These are phyloP conservation scores for Cryptococcus sp. DNA, from an alignment of 1,284 basidiomycete genomes.

Conservation along the genomic window DNA sequence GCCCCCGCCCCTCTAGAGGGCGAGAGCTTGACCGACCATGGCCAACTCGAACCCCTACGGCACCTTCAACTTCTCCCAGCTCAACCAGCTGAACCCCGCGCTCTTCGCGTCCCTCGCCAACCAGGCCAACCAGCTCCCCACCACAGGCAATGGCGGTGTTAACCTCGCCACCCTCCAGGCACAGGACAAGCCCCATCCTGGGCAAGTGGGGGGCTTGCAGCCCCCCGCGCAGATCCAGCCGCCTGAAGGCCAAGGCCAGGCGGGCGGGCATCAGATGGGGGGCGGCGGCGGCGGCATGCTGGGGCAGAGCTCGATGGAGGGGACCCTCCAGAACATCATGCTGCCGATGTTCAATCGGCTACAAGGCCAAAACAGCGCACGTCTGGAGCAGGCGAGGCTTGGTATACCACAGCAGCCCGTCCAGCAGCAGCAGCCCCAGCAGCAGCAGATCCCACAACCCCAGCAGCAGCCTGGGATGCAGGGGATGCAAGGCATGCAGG, in stretches of 20 bases:
- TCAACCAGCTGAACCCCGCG: conserved; percentile 17
- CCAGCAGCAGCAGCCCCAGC: conserved; percentile 2
- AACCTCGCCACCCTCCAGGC: neutral
- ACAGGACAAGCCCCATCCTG: neutral
- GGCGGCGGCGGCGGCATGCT: neutral
- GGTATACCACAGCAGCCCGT: conserved; percentile 3
- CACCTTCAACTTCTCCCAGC: conserved; percentile 11
- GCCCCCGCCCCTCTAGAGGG: too few species aligned
- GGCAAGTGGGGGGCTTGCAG: neutral
- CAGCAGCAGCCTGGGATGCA: conserved; percentile 5
- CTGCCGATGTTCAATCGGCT: conserved; percentile 17
- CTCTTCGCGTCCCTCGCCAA: conserved; percentile 14
- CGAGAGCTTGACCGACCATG: too few species aligned
- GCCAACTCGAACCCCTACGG: neutral
- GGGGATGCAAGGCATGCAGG: conserved; percentile 8
- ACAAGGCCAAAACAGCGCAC: conserved; percentile 15
- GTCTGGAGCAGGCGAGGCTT: conserved; percentile 14
- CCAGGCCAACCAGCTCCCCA: conserved; percentile 3
- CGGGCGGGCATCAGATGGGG: neutral
- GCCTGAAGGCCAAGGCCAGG: neutral
- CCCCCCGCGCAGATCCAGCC: conserved; percentile 1
- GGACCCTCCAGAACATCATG: conserved; percentile 17
- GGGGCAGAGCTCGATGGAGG: conserved; percentile 4
- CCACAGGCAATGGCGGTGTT: neutral
- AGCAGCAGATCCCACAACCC: conserved; percentile 9